Evolutionary conservation across 2,329 filamentous ascomycete genomes (phyloP).

Genomic region (Lojkania enalia): DNA sequence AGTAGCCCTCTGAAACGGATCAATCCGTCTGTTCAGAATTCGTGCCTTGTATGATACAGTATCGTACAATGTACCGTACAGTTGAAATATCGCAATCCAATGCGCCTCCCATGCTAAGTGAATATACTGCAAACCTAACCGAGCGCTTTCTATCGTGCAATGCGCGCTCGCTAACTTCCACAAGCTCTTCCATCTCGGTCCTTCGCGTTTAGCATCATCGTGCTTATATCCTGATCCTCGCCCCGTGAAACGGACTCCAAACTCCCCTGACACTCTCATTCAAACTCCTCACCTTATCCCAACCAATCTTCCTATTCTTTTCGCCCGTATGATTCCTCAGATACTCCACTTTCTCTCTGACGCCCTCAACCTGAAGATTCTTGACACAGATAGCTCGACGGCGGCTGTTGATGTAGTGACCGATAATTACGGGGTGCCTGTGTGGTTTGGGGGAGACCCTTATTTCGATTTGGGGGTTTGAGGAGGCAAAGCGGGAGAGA

Average conservation of each 20-base stretch:
- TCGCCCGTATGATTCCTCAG: conserved; percentile 75
- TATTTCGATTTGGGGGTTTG: conserved; percentile 89
- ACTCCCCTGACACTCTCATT: conserved; percentile 68
- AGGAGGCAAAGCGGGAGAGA: conserved; percentile 75
- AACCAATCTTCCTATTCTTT: conserved; percentile 65
- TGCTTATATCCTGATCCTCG: conserved; percentile 43
- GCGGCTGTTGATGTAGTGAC: conserved; percentile 89
- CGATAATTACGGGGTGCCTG: conserved; percentile 85
- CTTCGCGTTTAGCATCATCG: neutral
- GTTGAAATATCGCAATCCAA: neutral
- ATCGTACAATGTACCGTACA: neutral
- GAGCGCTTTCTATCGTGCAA: neutral
- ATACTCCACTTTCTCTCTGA: conserved; percentile 76
- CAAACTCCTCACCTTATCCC: conserved; percentile 61
- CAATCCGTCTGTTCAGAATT: neutral
- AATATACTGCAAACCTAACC: too few relatives aligned
- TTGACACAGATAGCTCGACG: conserved; percentile 85
- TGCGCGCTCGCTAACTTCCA: neutral
- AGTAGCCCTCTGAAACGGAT: neutral
- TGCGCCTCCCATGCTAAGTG: conserved; percentile 1
- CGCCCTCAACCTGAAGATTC: conserved; percentile 79
- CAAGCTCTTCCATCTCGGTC: too few relatives aligned
- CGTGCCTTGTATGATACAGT: conserved; percentile 3
- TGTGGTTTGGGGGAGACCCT: conserved; percentile 86
- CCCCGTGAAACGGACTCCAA: conserved; percentile 66